Evolutionary conservation across 2,329 filamentous ascomycete species (phyloP).

Genomic region (Paecilomyces formosus): DNA sequence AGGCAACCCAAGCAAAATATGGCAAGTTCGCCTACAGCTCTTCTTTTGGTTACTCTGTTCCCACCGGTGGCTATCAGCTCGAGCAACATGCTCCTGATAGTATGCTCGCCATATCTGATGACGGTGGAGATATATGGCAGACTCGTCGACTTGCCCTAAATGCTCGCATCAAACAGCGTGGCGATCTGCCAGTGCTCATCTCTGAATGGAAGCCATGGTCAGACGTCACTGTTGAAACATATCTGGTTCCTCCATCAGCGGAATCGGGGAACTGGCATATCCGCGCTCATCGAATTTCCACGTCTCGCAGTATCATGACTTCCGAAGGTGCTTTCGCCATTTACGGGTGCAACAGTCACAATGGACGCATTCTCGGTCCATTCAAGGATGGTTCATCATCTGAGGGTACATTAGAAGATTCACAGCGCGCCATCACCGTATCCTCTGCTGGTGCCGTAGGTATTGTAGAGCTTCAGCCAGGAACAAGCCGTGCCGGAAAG

Average conservation of each 20-base stretch:
- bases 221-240: conserved; percentile 41
- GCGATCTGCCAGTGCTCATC: conserved; percentile 52
- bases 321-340: conserved; percentile 72
- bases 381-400: conserved; percentile 25
- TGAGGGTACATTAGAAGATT: conserved; percentile 36
- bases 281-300: conserved; percentile 25
- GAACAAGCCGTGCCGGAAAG: conserved; percentile 47
- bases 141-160: conserved; percentile 62
- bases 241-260: conserved; percentile 25
- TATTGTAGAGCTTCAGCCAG: conserved; percentile 37
- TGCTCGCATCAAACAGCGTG: conserved; percentile 52
- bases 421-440: conserved; percentile 33
- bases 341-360: conserved; percentile 48
- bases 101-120: conserved; percentile 68
- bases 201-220: conserved; percentile 64
- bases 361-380: conserved; percentile 48
- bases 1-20: conserved; percentile 75
- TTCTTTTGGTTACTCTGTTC: conserved; percentile 69
- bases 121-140: conserved; percentile 73
- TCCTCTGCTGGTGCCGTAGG: conserved; percentile 46
- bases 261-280: conserved; percentile 33
- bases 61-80: conserved; percentile 65
- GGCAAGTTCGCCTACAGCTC: conserved; percentile 71
- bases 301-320: conserved; percentile 55
- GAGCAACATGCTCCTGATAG: conserved; percentile 71